Percentiles rank a stretch among this genome's conserved stretches.
phyloP scores from a whole-genome alignment of 2,329 filamentous ascomycete species.

The Colletotrichum viniferum region DNA sequence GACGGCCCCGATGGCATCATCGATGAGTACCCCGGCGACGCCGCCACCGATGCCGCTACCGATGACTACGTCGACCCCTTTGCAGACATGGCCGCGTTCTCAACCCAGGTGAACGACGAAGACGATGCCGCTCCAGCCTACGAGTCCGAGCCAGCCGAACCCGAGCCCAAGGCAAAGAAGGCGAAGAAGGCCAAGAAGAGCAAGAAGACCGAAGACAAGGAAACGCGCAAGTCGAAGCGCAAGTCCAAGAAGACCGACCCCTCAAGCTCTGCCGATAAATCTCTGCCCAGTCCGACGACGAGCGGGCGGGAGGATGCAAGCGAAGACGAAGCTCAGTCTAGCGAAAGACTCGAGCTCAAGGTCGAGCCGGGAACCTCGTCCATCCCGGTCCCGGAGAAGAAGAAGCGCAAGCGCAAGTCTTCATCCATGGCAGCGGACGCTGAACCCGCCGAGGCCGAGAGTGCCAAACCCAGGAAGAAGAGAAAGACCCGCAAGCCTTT shows the following conservation, averaged over 20 bases:
- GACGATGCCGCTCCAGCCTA: background rate
- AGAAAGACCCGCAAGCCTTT: background rate
- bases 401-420: conserved; percentile 3
- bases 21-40: conserved; percentile 1
- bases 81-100: conserved; percentile 9
- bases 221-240: background rate
- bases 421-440: background rate
- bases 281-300: background rate
- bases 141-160: background rate
- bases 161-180: background rate
- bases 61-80: conserved; percentile 14
- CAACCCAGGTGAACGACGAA: background rate
- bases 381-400: background rate
- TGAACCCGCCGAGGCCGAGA: background rate
- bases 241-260: background rate
- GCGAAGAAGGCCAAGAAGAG: background rate
- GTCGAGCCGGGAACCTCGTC: background rate
- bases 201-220: background rate
- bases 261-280: background rate
- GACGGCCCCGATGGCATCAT: background rate
- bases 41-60: background rate
- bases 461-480: background rate
- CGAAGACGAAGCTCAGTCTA: background rate
- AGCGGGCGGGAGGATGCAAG: background rate
- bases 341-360: background rate